These are phyloP conservation scores for Solanum paucissectum DNA, from an alignment of 257 asterid species.

Conservation along the genomic window DNA sequence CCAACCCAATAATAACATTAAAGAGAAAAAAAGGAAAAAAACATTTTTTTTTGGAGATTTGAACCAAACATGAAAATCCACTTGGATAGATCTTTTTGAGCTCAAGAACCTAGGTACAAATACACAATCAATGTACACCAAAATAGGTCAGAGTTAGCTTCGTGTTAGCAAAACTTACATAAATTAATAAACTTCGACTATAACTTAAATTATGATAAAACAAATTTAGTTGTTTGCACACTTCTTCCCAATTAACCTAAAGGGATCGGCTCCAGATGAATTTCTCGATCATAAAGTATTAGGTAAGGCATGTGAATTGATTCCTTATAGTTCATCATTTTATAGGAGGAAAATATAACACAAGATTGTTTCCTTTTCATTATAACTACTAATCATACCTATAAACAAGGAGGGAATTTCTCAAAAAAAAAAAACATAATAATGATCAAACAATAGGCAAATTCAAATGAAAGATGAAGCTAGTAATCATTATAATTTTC, in stretches of 20 bases:
- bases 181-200: not conserved
- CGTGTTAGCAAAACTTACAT: not conserved
- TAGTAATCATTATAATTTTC: constrained; percentile 1
- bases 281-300: not conserved
- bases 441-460: constrained; percentile 7
- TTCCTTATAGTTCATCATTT: not conserved
- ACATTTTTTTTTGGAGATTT: not conserved
- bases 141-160: not conserved
- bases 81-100: not conserved
- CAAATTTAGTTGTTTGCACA: not conserved
- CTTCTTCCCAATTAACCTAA: not conserved
- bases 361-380: not conserved
- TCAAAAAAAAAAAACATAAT: constrained; percentile 8
- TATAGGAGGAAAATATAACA: not conserved
- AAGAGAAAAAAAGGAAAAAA: not conserved
- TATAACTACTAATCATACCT: constrained; percentile 3
- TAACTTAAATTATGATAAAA: not conserved
- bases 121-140: not conserved
- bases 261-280: not conserved
- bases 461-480: constrained; percentile 29
- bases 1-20: not conserved
- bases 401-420: constrained; percentile 6
- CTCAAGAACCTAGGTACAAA: not conserved
- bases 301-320: not conserved
- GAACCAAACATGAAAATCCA: not conserved